phyloP scores from a whole-genome alignment of 164 flowering plant genomes.

The Aristolochia fimbriata region DNA sequence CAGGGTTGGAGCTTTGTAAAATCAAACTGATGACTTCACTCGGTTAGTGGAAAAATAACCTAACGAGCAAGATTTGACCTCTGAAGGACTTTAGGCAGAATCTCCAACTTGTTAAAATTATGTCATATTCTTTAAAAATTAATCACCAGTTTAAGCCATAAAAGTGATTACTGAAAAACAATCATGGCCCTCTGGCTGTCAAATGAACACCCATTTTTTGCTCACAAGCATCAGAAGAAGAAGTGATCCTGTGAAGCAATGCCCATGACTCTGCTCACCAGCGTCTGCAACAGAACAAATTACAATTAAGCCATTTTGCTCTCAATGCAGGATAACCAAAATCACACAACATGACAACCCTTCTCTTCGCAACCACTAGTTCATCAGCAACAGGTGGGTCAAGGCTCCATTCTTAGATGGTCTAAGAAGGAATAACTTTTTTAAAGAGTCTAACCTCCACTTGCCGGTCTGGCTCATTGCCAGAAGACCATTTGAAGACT shows the following conservation, averaged over 20 bases:
- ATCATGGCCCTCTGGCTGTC: background rate
- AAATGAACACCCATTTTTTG: background rate
- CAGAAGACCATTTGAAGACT: background rate
- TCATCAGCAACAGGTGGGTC: background rate
- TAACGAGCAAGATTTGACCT: background rate
- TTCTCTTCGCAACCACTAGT: background rate
- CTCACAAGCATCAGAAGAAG: slow-evolving; percentile 2
- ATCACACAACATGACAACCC: slow-evolving; percentile 1
- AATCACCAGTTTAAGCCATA: background rate
- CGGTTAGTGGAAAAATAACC: background rate
- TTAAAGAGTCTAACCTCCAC: background rate
- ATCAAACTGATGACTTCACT: no score
- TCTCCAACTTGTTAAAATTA: background rate
- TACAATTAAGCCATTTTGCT: background rate
- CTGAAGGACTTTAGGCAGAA: background rate
- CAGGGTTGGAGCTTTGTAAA: no score
- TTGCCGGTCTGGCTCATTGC: background rate
- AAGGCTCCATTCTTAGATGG: no score
- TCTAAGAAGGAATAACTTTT: background rate
- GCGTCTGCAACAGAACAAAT: slow-evolving; percentile 5
- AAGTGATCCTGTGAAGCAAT: slow-evolving; percentile 2
- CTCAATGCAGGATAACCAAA: background rate
- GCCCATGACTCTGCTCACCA: slow-evolving; percentile 6
- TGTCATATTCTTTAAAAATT: background rate
- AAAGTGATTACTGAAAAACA: background rate